Evolutionary conservation across 108 stramenopile genomes (phyloP), one percentile per base, ranked within the genome.

Genomic region (Skeletonema costatum): DNA sequence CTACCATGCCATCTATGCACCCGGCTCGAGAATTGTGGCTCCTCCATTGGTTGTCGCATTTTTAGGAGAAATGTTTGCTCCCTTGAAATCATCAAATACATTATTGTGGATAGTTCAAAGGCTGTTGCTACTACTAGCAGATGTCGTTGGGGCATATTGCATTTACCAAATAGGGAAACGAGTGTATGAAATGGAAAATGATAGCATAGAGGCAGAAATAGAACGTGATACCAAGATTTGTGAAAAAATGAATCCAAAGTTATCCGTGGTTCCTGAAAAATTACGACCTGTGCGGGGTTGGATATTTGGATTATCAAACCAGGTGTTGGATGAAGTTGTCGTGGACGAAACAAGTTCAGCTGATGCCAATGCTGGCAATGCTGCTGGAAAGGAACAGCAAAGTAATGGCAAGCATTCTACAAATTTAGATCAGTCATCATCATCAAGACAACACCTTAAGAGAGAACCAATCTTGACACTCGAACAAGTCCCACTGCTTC

Each of bases 401-500:
- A 4, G 13, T 39, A n/a, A 38, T 36, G 19, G 17, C 46, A 56
- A 25, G 5, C 17, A 66, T 11, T 10, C 72, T 39, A 33, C 25
- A 13, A 35, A 16, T 31, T 25, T 36, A 14, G 29, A 30, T 6
- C 19, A 56, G 25, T 21, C 25, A 0, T 56, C 53, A 25, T 56
- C 42, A 60, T 56, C 42, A 60, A 56, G 53, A 56, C 21, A 56
- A 25, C 44, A 46, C 0, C 3, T n/a, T 4, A 58, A 33, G 5
- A 72, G 60, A 41, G 70, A 65, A 72, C 61, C 75, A 51, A 51
- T 83, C 31, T 17, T 83, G 12, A 53, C 73, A 33, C 35, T 83
- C 41, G 65, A 66, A 46, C 69, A 79, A 21, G n/a, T 89, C 1
- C 91, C 91, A 1, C 39, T 85, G 4, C 13, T 88, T 5, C 58